Percentiles rank a stretch among this genome's conserved stretches.
Conservation (phyloP, 768 basidiomycete species). For the Rhodotorula babjevae region DNA sequence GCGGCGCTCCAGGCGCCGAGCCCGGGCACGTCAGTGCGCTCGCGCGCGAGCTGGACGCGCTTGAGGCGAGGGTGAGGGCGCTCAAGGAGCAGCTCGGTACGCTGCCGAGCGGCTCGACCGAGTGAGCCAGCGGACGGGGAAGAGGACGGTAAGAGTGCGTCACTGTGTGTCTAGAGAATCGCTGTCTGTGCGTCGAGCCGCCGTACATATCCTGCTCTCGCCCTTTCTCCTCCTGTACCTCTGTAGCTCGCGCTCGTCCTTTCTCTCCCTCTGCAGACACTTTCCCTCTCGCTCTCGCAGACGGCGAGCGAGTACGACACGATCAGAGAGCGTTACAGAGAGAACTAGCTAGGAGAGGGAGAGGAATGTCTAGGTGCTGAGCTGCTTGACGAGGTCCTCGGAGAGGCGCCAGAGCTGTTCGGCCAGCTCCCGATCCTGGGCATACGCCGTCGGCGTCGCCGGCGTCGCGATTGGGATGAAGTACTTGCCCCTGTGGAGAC, state of each 20-base stretch:
- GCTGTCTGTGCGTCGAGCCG: no score
- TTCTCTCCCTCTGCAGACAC: no score
- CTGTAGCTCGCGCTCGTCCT: background rate
- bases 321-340: background rate
- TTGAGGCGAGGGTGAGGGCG: conserved; percentile 56
- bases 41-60: conserved; percentile 52
- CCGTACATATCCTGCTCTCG: no score
- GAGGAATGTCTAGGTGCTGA: background rate
- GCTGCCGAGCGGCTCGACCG: background rate
- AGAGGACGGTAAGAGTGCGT: no score
- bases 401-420: conserved; percentile 38
- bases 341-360: background rate
- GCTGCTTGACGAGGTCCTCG: conserved; percentile 48
- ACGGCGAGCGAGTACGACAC: no score
- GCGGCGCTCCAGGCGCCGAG: background rate
- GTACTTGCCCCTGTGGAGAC: conserved; percentile 29
- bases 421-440: conserved; percentile 27
- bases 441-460: conserved; percentile 8
- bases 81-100: background rate
- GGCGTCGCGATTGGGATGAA: conserved; percentile 37
- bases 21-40: conserved; percentile 49
- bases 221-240: background rate
- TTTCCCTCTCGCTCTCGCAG: background rate
- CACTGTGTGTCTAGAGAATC: background rate
- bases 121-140: background rate